phyloP scores from a whole-genome alignment of 306 rosid genomes.

The Pterocarpus santalinus region DNA sequence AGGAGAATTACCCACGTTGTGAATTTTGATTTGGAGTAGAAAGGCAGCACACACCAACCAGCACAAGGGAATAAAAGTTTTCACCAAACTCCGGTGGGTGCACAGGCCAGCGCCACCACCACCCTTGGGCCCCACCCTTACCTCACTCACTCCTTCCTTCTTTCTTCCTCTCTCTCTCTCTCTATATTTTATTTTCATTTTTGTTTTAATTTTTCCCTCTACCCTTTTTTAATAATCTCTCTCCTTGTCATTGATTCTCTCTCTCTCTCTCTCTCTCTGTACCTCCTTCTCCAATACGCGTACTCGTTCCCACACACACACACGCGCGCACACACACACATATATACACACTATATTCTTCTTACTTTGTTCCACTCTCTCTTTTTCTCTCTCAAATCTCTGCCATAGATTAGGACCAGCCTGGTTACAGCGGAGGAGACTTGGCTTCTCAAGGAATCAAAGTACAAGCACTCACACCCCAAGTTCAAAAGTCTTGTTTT shows the following conservation, averaged over 20 bases:
- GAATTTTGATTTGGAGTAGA: neutral
- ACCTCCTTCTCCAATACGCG: constrained; percentile 64
- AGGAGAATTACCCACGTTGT: neutral
- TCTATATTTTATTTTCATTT: neutral
- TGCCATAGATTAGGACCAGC: constrained; percentile 43
- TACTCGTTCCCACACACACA: constrained; percentile 37
- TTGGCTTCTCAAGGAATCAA: constrained; percentile 55
- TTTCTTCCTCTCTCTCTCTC: neutral
- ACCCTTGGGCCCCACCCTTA: constrained; percentile 52
- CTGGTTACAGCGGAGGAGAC: constrained; percentile 38
- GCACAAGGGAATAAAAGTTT: constrained; percentile 6
- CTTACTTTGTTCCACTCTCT: constrained; percentile 1
- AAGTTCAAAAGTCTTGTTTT: neutral
- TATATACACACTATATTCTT: constrained; percentile 26
- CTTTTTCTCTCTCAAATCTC: constrained; percentile 23
- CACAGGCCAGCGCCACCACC: constrained; percentile 55
- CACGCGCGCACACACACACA: neutral
- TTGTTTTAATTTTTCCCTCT: neutral
- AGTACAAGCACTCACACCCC: constrained; percentile 5
- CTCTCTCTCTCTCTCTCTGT: constrained; percentile 13
- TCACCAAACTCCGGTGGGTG: constrained; percentile 58
- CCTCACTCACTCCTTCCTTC: constrained; percentile 16
- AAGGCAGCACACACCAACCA: neutral
- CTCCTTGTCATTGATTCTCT: constrained; percentile 32
- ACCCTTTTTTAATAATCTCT: constrained; percentile 31